Evolutionary conservation across 305 asterid species (phyloP), one percentile per base, ranked within the genome.

Genomic region (Fraxinus ornus): DNA sequence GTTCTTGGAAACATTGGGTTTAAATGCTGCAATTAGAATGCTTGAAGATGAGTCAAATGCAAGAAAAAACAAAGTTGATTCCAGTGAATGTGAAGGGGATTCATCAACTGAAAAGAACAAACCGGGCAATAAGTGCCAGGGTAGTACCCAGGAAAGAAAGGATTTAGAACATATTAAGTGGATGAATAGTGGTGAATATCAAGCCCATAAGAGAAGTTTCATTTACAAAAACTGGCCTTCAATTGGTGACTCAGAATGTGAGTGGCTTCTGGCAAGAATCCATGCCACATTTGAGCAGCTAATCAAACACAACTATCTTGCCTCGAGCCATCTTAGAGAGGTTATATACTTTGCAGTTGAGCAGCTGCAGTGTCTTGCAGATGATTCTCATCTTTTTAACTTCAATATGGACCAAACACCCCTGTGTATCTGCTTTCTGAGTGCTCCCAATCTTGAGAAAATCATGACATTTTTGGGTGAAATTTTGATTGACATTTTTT

Each of bases 321-420:
- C 97, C 12, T 82, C 98, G n/a, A 91, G 95, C 85, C 99, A 94
- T 84, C 92, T 95, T 81, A 87, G 90, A 86, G 92, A 92, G 90
- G 94, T 95, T 88, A 90, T 94, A 81, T 91, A 91, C 80, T 94
- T 92, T 89, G 94, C 97, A 4, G 89, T 91, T 86, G 97, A 95
- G 87, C 92, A 93, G 88, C 87, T 95, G 80, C 98, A 92, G 87
- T 82, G 94, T 84, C 57, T 47, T 47, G 90, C 92, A 81, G 86
- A 86, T 89, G 94, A 95, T 80, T 87, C 96, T 66, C 96, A 90
- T 82, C 89, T 94, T 83, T 86, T 88, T 81, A 87, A 87, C 85
- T 88, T 87, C 85, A 90, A 88, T 78, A 72, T 95, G 86, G 94
- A 92, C 80, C 93, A 89, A 81, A 83, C 94, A 52, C 99, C 98